Base-by-base conservation (phyloP, 495 filamentous ascomycete genomes). In the Monascus purpureus region DNA sequence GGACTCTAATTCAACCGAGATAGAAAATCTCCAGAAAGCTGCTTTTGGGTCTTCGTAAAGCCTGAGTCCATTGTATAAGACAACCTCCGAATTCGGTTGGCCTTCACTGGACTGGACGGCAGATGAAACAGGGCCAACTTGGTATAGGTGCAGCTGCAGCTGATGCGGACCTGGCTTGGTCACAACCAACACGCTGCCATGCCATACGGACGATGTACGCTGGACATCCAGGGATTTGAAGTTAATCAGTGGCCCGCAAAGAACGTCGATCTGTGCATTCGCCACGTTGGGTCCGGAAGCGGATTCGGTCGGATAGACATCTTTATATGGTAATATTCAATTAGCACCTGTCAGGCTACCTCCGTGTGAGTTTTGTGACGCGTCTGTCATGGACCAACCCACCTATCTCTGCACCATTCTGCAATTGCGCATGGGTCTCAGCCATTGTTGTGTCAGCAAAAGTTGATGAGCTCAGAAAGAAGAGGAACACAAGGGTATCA, bases 241-340 rank as follows among this genome's bases (percentile, higher is more conserved):
- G 53, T 93, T 93, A 43, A 94, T 54, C 35, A 93, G 53, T 6
- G 86, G 86, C 9, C 86, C 86, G 42, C 77, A 82, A 20, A 80
- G 61, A 13, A 93, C 63, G 36, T 86, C 69, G 32, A 73, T 53
- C 29, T 56, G 63, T 31, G 68, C 57, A 15, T 42, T 38, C 8
- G 42, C 5, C 4, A 23, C 35, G 8, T 35, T 19, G 15, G 32
- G 2, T 22, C 33, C 31, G 18, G 23, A 14, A 6, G 19, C 20
- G 17, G 31, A 16, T 11, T n/a, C 29, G 17, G 13, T 14, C 14
- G 20, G 5, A 22, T 22, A 22, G 20, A 22, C 9, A 22, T 22
- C 20, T 22, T 22, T 22, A 5, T 4, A 22, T n/a, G n/a, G n/a
- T n/a, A n/a, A n/a, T n/a, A n/a, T n/a, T n/a, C n/a, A n/a, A n/a